Percentiles rank a stretch among this genome's conserved stretches.
Evolutionary conservation across 257 asterid species (phyloP).

Genomic region (Buddleja alternifolia): DNA sequence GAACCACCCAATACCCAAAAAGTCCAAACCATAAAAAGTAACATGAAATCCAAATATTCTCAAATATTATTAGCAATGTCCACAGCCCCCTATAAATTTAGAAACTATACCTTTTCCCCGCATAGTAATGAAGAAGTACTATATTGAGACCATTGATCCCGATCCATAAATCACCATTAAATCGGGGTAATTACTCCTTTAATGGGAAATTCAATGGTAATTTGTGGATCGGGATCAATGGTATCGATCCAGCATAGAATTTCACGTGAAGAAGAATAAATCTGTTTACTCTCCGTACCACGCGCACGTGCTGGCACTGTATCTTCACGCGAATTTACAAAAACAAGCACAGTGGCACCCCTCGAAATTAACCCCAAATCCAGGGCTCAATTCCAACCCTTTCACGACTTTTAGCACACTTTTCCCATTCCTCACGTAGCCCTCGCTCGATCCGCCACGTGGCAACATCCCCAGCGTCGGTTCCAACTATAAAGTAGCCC

Average conservation of each 20-base stretch:
- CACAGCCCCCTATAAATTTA: neutral
- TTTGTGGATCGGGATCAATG: too few relatives aligned
- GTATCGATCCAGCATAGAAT: too few relatives aligned
- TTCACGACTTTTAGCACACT: conserved; percentile 17
- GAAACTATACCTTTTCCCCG: neutral
- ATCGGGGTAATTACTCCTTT: too few relatives aligned
- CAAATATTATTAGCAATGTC: neutral
- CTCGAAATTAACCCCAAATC: conserved; percentile 34
- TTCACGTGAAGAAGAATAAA: too few relatives aligned
- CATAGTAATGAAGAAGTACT: conserved; percentile 6
- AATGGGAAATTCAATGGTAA: too few relatives aligned
- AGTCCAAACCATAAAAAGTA: conserved; percentile 17
- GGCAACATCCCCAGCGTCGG: conserved; percentile 40
- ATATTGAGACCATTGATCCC: too few relatives aligned
- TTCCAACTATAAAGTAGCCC: conserved; percentile 34
- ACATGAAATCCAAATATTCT: conserved; percentile 4
- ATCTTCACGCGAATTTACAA: conserved; percentile 29
- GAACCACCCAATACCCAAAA: conserved; percentile 28
- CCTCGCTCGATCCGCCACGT: conserved; percentile 38
- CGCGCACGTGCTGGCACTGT: conserved; percentile 43
- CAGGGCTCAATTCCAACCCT: neutral
- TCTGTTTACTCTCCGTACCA: conserved; percentile 21
- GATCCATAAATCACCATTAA: too few relatives aligned
- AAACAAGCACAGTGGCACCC: conserved; percentile 17
- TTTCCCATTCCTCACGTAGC: conserved; percentile 20